Conservation (phyloP, 768 basidiomycete genomes). For the Rhodotorula babjevae region DNA sequence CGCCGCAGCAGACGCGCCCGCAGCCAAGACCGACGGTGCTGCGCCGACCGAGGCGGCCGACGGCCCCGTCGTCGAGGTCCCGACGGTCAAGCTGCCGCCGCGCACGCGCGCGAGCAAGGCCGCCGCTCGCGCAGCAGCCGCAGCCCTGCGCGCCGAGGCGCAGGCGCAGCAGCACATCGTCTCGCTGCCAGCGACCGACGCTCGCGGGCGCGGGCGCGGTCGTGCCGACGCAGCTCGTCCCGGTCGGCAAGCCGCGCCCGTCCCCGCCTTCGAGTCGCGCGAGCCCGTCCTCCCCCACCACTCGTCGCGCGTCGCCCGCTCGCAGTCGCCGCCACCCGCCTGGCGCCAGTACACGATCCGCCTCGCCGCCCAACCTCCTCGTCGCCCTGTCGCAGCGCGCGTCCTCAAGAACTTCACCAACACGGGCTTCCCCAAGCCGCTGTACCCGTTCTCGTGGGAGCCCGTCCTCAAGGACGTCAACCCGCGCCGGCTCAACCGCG, state of each 20-base stretch:
- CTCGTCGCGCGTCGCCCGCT: slow-evolving; percentile 42
- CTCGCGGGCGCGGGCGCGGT: slow-evolving; percentile 17
- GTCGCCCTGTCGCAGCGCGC: slow-evolving; percentile 20
- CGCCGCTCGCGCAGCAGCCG: neutral
- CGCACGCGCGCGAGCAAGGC: neutral
- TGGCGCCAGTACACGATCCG: slow-evolving; percentile 47
- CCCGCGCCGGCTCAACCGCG: slow-evolving; percentile 42
- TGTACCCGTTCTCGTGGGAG: slow-evolving; percentile 43
- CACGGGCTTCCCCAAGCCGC: slow-evolving; percentile 26
- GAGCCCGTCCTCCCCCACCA: slow-evolving; percentile 41
- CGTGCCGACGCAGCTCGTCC: neutral
- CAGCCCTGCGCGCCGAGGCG: neutral
- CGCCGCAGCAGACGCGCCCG: slow-evolving; percentile 6
- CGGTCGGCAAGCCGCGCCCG: neutral
- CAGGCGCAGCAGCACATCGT: neutral
- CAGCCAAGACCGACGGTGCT: neutral
- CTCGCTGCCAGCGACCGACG: neutral
- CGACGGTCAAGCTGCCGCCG: slow-evolving; percentile 14
- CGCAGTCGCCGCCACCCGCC: slow-evolving; percentile 46
- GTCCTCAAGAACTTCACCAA: slow-evolving; percentile 30
- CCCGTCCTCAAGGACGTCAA: slow-evolving; percentile 44
- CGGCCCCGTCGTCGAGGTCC: neutral
- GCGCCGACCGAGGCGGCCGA: too few relatives aligned
- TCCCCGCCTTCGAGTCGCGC: slow-evolving; percentile 28
- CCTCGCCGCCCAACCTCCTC: slow-evolving; percentile 37